phyloP scores from a whole-genome alignment of 331 rosid species.

The Quercus tomentella region DNA sequence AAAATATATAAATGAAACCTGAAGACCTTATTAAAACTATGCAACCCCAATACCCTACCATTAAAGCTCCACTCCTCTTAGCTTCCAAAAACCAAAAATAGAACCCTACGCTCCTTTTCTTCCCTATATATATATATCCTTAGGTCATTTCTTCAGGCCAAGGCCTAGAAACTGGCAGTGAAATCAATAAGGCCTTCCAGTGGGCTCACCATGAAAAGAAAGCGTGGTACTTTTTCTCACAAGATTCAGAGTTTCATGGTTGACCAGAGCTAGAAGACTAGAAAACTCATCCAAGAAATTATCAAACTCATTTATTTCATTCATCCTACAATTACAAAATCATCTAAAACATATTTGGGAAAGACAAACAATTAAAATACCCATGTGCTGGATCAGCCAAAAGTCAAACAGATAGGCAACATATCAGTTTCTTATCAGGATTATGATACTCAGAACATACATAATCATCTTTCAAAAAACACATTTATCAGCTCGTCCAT shows the following conservation, averaged over 20 bases:
- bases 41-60: too few relatives aligned
- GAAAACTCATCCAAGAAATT: neutral
- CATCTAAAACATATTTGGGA: neutral
- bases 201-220: neutral
- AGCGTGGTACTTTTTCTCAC: neutral
- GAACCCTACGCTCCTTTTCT: too few relatives aligned
- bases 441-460: slow-evolving; percentile 16
- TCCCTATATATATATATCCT: too few relatives aligned
- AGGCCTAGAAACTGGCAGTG: neutral
- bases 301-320: neutral
- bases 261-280: neutral
- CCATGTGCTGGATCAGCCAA: slow-evolving; percentile 16
- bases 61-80: too few relatives aligned
- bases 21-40: too few relatives aligned
- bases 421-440: slow-evolving; percentile 19
- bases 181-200: neutral
- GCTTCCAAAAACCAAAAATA: too few relatives aligned
- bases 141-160: neutral
- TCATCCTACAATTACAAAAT: slow-evolving; percentile 2
- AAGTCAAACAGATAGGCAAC: slow-evolving; percentile 17
- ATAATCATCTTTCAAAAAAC: neutral
- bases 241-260: neutral
- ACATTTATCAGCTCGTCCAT: slow-evolving; percentile 6
- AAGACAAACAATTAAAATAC: neutral
- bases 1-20: too few relatives aligned